A percentile compares a stretch with the other conserved stretches of the same genome.
These are phyloP conservation scores for Strigomonas culicis DNA, from an alignment of 208 protist species.

Conservation along the genomic window DNA sequence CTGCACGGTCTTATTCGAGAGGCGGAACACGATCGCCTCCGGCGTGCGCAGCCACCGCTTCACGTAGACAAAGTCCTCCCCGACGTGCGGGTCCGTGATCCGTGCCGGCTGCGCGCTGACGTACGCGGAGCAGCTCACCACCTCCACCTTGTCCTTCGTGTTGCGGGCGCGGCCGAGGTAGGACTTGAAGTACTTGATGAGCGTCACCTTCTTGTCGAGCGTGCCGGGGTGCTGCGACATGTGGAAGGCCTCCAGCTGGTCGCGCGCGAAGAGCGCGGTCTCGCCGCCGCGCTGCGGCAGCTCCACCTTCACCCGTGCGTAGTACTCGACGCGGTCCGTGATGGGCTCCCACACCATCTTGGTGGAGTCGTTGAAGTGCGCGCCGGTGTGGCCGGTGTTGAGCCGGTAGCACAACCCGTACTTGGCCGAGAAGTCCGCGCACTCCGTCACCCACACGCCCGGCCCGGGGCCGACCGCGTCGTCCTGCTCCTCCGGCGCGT, in stretches of 20 bases:
- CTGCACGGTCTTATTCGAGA: conserved; percentile 95
- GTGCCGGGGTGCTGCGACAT: conserved; percentile 69
- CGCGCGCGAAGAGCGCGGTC: conserved; percentile 45
- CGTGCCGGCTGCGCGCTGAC: conserved; percentile 20
- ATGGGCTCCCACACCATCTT: conserved; percentile 92
- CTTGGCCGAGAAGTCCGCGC: conserved; percentile 95
- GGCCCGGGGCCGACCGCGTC: conserved; percentile 19
- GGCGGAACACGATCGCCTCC: conserved; percentile 93
- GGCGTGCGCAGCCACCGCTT: conserved; percentile 94
- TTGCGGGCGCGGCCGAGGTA: conserved; percentile 58
- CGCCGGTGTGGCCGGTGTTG: conserved; percentile 92
- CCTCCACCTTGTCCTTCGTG: conserved; percentile 43
- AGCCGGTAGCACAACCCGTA: conserved; percentile 98
- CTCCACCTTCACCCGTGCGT: conserved; percentile 54
- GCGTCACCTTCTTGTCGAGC: conserved; percentile 96
- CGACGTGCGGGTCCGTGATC: conserved; percentile 49
- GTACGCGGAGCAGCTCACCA: conserved; percentile 59
- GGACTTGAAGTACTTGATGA: conserved; percentile 96
- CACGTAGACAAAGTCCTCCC: conserved; percentile 89
- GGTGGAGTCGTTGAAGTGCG: conserved; percentile 97
- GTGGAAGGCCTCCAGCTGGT: conserved; percentile 70
- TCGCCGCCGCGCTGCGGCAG: conserved; percentile 27
- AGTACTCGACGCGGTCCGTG: conserved; percentile 78
- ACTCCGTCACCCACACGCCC: conserved; percentile 89
- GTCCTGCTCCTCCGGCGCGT: conserved; percentile 2